Conservation (phyloP, 2,329 filamentous ascomycete species). For the Curvularia verruculosa region DNA sequence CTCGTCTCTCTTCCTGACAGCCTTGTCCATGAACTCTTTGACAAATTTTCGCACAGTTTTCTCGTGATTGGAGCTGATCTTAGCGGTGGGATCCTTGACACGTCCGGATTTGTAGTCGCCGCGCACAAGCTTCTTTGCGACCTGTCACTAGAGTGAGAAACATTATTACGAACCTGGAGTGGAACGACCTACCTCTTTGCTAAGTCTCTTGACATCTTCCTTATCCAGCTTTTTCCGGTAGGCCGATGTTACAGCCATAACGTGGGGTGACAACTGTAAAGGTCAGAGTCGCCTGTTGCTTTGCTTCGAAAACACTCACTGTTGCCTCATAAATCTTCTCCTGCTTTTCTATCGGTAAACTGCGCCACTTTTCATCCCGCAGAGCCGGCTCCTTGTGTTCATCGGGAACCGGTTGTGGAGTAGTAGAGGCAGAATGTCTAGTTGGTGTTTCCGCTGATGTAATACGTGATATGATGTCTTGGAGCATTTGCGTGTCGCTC, state of each 20-base stretch:
- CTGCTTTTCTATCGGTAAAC: conserved; percentile 77
- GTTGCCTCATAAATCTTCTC: conserved; percentile 96
- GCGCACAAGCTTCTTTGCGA: conserved; percentile 86
- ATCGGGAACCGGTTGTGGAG: conserved; percentile 65
- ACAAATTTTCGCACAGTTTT: conserved; percentile 84
- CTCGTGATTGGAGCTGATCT: conserved; percentile 76
- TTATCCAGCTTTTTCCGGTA: conserved; percentile 86
- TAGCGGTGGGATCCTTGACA: conserved; percentile 77
- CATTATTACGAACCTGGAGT: background rate
- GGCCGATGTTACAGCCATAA: conserved; percentile 85
- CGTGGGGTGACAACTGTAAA: conserved; percentile 75
- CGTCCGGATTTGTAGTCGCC: conserved; percentile 90
- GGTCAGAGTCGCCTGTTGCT: conserved; percentile 12
- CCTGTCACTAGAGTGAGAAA: conserved; percentile 44
- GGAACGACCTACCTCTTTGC: conserved; percentile 60
- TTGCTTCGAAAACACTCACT: conserved; percentile 59
- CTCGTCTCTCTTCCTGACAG: conserved; percentile 71
- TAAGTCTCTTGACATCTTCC: conserved; percentile 71
- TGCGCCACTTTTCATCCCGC: conserved; percentile 70
- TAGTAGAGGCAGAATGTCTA: conserved; percentile 64
- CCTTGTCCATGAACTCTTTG: conserved; percentile 85
- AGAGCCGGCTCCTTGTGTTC: conserved; percentile 61
- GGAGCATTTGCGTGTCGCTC: conserved; percentile 75
- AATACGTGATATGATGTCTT: conserved; percentile 77
- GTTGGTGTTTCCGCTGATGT: conserved; percentile 69